These are phyloP conservation scores for Physcia stellaris DNA, from an alignment of 495 filamentous ascomycete species.

Conservation along the genomic window DNA sequence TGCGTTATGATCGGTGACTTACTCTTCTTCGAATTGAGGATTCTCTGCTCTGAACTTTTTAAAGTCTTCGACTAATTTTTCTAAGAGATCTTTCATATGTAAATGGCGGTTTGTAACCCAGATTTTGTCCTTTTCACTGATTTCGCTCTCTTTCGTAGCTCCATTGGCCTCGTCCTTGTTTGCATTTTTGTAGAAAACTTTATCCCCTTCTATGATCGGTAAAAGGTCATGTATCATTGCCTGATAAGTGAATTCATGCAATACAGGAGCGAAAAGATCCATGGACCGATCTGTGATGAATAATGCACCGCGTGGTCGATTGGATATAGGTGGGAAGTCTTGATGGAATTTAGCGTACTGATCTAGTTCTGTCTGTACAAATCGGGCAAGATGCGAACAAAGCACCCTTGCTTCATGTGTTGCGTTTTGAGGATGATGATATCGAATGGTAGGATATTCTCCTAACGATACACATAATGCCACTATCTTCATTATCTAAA, in stretches of 20 bases:
- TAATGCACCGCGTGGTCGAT: constrained; percentile 68
- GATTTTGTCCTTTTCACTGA: constrained; percentile 76
- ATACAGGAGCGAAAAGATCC: constrained; percentile 71
- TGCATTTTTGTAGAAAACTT: constrained; percentile 67
- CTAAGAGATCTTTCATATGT: constrained; percentile 97
- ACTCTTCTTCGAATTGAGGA: constrained; percentile 78
- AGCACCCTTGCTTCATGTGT: constrained; percentile 79
- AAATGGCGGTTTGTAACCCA: constrained; percentile 88
- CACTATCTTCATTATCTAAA: constrained; percentile 50
- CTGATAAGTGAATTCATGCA: constrained; percentile 98
- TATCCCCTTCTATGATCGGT: constrained; percentile 74
- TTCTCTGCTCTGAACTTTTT: constrained; percentile 81
- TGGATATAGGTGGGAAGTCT: constrained; percentile 65
- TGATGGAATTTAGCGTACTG: constrained; percentile 66
- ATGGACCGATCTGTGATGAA: constrained; percentile 84
- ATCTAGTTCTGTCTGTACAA: constrained; percentile 82
- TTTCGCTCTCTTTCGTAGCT: constrained; percentile 78
- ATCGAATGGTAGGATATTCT: constrained; percentile 83
- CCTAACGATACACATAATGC: constrained; percentile 71
- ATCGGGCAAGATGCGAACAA: constrained; percentile 76
- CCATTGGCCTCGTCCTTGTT: constrained; percentile 52
- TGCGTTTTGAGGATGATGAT: constrained; percentile 61
- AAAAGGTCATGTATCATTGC: constrained; percentile 93
- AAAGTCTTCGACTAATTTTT: constrained; percentile 84
- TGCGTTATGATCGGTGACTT: constrained; percentile 11